These are phyloP conservation scores for Agaricus blazei DNA, from an alignment of 768 basidiomycete genomes.

Conservation along the genomic window DNA sequence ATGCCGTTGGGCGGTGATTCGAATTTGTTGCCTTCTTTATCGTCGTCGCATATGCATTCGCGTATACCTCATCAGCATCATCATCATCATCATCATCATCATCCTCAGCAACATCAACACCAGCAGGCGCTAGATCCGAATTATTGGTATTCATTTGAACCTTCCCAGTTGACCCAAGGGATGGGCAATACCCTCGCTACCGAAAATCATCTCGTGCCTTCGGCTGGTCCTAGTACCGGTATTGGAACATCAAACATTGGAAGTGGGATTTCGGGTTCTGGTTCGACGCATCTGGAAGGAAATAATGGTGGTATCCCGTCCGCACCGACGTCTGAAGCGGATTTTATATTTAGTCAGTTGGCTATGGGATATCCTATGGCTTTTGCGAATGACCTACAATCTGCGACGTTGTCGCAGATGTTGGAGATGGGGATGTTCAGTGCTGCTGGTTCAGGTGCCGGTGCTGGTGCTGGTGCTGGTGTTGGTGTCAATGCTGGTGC, in stretches of 20 bases:
- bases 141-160: slow-evolving; percentile 6
- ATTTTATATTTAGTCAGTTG: slow-evolving; percentile 7
- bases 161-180: not conserved
- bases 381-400: not conserved
- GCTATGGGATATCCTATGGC: slow-evolving; percentile 9
- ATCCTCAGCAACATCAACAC: not conserved
- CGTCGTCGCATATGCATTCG: not conserved
- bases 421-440: slow-evolving; percentile 4
- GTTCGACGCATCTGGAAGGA: not conserved
- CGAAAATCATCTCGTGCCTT: not conserved
- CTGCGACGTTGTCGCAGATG: slow-evolving; percentile 1
- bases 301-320: not conserved
- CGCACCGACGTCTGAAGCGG: not conserved
- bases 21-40: slow-evolving; percentile 9
- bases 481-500: too few species aligned
- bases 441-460: not conserved
- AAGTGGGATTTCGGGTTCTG: not conserved
- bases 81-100: not conserved
- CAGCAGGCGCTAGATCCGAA: slow-evolving; percentile 1
- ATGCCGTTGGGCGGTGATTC: slow-evolving; percentile 38
- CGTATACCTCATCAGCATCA: not conserved
- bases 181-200: not conserved
- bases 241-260: not conserved
- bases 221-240: not conserved
- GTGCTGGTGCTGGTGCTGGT: too few species aligned